Conservation (phyloP, 176 grass and related monocot species). For the Dactylis glomerata region DNA sequence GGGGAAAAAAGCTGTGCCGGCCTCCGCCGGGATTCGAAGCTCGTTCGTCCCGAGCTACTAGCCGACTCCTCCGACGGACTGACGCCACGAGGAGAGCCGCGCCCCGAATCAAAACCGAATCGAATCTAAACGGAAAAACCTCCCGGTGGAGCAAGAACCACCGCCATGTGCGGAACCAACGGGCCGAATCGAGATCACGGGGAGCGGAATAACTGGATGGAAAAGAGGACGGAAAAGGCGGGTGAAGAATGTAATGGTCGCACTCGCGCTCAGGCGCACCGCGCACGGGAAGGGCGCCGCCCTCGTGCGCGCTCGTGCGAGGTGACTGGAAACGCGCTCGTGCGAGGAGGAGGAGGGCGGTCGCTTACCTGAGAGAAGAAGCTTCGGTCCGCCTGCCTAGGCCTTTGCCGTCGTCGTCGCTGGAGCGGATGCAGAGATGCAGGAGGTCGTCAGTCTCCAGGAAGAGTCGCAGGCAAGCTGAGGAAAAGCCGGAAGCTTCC, state of each 20-base stretch:
- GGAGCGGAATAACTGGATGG: no score
- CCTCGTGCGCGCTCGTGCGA: not conserved
- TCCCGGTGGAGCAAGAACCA: no score
- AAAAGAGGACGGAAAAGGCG: not conserved
- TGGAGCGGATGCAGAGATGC: not conserved
- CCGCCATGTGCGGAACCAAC: no score
- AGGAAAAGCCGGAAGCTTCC: no score
- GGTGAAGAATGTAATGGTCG: not conserved
- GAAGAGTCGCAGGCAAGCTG: not conserved
- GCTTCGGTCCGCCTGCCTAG: not conserved
- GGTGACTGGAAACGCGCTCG: not conserved
- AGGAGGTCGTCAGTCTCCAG: no score
- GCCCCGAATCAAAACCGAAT: no score
- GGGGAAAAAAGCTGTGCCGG: not conserved
- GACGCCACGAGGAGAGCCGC: no score
- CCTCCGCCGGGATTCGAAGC: slow-evolving; percentile 6
- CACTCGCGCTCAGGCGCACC: not conserved
- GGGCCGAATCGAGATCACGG: not conserved
- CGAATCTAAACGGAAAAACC: no score
- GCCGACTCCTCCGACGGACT: not conserved
- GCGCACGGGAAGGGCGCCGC: not conserved
- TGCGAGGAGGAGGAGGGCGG: no score
- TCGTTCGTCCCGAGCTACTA: not conserved
- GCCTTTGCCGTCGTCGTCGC: not conserved
- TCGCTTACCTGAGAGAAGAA: no score